Evolutionary conservation across 1,139 yeast species (phyloP), one percentile per base, ranked within the genome.

Genomic region (Yamadazyma triangularis): DNA sequence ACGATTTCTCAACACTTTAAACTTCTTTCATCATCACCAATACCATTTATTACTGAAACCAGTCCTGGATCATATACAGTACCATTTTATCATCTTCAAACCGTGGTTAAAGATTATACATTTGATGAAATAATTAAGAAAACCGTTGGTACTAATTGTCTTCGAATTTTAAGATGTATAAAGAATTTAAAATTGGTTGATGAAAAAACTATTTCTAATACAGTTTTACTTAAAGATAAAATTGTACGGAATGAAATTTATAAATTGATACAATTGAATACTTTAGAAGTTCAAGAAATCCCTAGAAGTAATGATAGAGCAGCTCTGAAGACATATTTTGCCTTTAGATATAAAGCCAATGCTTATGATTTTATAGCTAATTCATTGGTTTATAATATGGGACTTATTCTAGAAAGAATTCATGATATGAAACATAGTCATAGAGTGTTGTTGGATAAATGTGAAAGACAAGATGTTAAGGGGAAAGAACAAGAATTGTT

Each of bases 281-380:
- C 79, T 12, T 58, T 81, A 15, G 88, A 82, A 51, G 70, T 82
- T 27, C 97, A 91, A 55, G 98, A 93, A 60, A 84, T 91, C 20
- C 97, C 98, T 7, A 74, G 93, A 49, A 82, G 95, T 22, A 82
- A 80, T 20, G 97, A 89, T 53, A 71, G 98, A 41, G 91, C 95
- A 2, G 96, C 97, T 0, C 79, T 87, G 25, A 78, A 94, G 44
- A 82, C 96, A 1, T 82, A 83, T 27, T 91, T 78, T 50, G 70
- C 91, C 28, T 91, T 87, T 70, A 74, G 87, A 51, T 84, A 80
- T 45, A 77, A 77, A 32, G 78, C 79, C 35, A 48, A 79, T 22
- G 70, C 83, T 42, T 78, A 77, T 64, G 76, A 79, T 36, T 59
- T 51, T 36, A 47, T 67, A 29, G 42, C 48, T 15, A 55, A 58